Base-by-base conservation (phyloP, 768 basidiomycete species). In the Mycena haematopus region DNA sequence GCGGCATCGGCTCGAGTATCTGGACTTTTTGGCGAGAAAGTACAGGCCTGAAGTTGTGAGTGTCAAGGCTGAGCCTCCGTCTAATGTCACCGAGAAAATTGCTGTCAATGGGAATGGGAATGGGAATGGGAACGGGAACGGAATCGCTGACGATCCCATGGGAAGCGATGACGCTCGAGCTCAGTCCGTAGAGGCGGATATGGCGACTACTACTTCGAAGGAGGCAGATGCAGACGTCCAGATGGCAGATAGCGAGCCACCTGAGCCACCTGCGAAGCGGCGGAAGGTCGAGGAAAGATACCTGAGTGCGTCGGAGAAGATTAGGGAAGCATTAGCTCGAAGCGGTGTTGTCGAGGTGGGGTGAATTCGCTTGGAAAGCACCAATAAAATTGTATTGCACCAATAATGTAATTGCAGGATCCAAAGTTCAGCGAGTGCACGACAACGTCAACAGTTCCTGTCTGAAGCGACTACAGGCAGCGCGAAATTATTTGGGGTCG, bases 1-100 rank as follows among this genome's bases (percentile, higher is more conserved):
- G n/a, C 70, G 69, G 21, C 80, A 87, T 62, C 85, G 83, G 58
- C 67, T 87, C 7, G 74, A 77, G 21, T 87, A 87, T 67, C 71
- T 87, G 35, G 76, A 80, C 44, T 81, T 75, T 72, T 70, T 83
- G 11, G 84, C 83, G 14, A 75, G 66, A 62, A 80, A 82, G 35
- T 67, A 64, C 25, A 33, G 54, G 10, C 58, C 63, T 1, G 56
- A 38, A 11, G 13, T 38, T 22, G 44, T 11, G 40, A 44, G 11
- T 19, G 29, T n/a, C 19, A 33, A 58, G 38, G 33, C 52, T 13
- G 47, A 54, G 49, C 33, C 44, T 24, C 21, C 17, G 36, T 17
- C 49, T 1, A 22, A 55, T 17, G 29, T 15, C 25, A 21, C 29
- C 2, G 54, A 47, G 50, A 21, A 49, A 7, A 9, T 21, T 1